Conservation (phyloP, 306 rosid genomes). For the Coriaria nepalensis region DNA sequence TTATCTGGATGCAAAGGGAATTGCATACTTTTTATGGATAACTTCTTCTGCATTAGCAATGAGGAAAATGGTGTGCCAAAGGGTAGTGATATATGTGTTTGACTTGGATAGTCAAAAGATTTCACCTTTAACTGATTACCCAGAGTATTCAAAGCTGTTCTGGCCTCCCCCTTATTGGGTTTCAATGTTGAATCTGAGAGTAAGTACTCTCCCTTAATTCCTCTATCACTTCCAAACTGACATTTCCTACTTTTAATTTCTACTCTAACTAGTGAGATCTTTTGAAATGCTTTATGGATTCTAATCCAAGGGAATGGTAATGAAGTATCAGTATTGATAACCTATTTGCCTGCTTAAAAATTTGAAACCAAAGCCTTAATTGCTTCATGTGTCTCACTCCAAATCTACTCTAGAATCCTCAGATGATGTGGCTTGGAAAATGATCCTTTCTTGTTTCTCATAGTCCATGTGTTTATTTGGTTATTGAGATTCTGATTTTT, state of each 20-base stretch:
- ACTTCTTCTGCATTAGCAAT: slow-evolving; percentile 15
- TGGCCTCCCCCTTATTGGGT: slow-evolving; percentile 76
- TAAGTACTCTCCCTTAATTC: slow-evolving; percentile 15
- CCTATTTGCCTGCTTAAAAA: too few species aligned
- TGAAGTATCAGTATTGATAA: too few species aligned
- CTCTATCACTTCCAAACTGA: too few species aligned
- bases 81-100: slow-evolving; percentile 39
- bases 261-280: not conserved
- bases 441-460: too few species aligned
- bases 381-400: too few species aligned
- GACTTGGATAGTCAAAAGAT: slow-evolving; percentile 31
- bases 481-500: too few species aligned
- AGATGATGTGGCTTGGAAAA: too few species aligned
- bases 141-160: slow-evolving; percentile 38
- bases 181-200: slow-evolving; percentile 11
- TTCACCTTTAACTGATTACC: slow-evolving; percentile 32
- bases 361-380: too few species aligned
- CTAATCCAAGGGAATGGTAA: too few species aligned
- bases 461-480: too few species aligned
- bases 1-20: slow-evolving; percentile 36
- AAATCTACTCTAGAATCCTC: too few species aligned
- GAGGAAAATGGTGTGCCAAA: slow-evolving; percentile 23
- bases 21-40: slow-evolving; percentile 48
- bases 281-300: not conserved
- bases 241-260: not conserved